Percentiles rank a stretch among this genome's conserved stretches.
These are phyloP conservation scores for Lichtheimia ramosa DNA, from an alignment of 371 early-diverging fungal genomes.

Conservation along the genomic window DNA sequence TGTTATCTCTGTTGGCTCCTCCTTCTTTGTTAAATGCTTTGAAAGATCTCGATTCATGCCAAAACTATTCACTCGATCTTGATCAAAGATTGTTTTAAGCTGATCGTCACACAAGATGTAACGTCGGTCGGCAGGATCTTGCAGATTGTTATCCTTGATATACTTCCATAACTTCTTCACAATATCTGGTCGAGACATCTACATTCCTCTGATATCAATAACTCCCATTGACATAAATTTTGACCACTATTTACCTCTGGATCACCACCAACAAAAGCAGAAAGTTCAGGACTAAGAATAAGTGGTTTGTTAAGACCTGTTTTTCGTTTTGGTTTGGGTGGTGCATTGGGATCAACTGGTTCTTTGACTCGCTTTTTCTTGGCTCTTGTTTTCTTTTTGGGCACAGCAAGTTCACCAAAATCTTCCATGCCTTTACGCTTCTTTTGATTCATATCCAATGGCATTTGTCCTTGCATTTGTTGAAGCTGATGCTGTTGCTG, in stretches of 20 bases:
- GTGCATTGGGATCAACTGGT: constrained; percentile 47
- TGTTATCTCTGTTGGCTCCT: constrained; percentile 14
- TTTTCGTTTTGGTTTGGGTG: constrained; percentile 49
- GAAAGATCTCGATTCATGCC: constrained; percentile 59
- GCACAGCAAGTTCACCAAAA: neutral
- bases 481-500: neutral
- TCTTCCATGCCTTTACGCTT: constrained; percentile 3
- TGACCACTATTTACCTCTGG: constrained; percentile 42
- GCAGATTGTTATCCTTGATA: constrained; percentile 58
- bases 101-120: constrained; percentile 56
- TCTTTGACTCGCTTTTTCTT: constrained; percentile 24
- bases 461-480: neutral
- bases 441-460: neutral
- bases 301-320: constrained; percentile 54
- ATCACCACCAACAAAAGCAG: constrained; percentile 48
- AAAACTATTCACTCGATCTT: constrained; percentile 55
- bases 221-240: constrained; percentile 44
- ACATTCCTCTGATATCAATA: constrained; percentile 37
- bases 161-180: constrained; percentile 61
- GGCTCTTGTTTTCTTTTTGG: constrained; percentile 19
- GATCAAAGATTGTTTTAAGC: constrained; percentile 50
- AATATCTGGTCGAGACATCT: constrained; percentile 57
- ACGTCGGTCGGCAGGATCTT: constrained; percentile 60
- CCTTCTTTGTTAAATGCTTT: constrained; percentile 50
- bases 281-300: constrained; percentile 47